Conservation (phyloP, 2,329 filamentous ascomycete species). For the Aspergillus pseudoviridinutans region DNA sequence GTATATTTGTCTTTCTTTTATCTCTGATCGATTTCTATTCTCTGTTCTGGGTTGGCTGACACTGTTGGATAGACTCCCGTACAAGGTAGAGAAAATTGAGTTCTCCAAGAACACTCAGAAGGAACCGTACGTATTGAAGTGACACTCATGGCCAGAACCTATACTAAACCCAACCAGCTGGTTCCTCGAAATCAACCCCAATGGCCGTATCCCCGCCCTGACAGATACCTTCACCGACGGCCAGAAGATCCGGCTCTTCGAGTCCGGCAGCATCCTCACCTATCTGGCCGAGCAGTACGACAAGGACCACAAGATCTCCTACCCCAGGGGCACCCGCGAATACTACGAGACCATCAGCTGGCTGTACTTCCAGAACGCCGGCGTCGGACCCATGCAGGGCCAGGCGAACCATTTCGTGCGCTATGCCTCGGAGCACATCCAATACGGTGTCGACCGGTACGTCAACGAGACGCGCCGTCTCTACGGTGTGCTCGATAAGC, state of each 20-base stretch:
- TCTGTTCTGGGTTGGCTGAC: not conserved
- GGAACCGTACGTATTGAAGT: constrained; percentile 45
- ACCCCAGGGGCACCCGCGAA: constrained; percentile 67
- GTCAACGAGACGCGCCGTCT: constrained; percentile 77
- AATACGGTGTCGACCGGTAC: constrained; percentile 80
- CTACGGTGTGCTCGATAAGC: constrained; percentile 71
- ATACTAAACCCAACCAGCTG: constrained; percentile 45
- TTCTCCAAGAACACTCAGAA: constrained; percentile 75
- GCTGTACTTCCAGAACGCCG: constrained; percentile 74
- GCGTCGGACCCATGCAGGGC: constrained; percentile 77
- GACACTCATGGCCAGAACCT: not conserved
- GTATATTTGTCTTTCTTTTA: constrained; percentile 18
- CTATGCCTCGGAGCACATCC: constrained; percentile 77
- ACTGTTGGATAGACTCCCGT: constrained; percentile 55
- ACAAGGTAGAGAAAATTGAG: constrained; percentile 70
- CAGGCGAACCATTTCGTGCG: constrained; percentile 80
- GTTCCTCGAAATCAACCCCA: constrained; percentile 90
- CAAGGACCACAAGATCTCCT: constrained; percentile 75
- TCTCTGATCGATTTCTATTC: not conserved
- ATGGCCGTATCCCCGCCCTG: constrained; percentile 83
- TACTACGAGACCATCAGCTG: constrained; percentile 78
- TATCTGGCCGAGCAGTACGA: constrained; percentile 83
- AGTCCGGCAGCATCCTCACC: constrained; percentile 78
- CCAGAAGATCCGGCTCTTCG: constrained; percentile 70
- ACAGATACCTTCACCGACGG: constrained; percentile 76